These are phyloP conservation scores for Aspergillus niger DNA, from an alignment of 2,329 filamentous ascomycete species.

Conservation along the genomic window DNA sequence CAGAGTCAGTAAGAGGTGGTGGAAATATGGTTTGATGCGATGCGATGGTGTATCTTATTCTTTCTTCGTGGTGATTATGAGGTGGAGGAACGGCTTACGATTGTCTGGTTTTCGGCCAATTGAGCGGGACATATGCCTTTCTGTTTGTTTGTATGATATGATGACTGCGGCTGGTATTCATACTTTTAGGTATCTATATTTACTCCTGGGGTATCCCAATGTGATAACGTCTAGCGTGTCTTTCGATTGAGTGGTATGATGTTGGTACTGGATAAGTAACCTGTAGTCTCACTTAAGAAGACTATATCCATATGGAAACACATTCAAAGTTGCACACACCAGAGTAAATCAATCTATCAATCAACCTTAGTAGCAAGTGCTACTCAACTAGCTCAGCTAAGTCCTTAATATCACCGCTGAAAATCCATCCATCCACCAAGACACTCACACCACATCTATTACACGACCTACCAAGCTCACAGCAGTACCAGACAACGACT, in stretches of 20 bases:
- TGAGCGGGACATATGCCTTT: not conserved
- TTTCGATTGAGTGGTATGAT: not conserved
- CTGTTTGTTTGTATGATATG: not conserved
- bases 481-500: too few species aligned
- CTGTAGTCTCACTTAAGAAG: too few species aligned
- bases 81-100: not conserved
- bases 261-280: too few species aligned
- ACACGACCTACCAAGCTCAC: too few species aligned
- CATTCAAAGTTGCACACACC: not conserved
- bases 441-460: too few species aligned
- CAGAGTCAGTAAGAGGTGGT: constrained; percentile 8
- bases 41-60: not conserved
- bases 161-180: not conserved
- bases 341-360: too few species aligned
- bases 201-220: not conserved
- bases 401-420: too few species aligned
- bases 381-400: too few species aligned
- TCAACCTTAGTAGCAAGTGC: too few species aligned
- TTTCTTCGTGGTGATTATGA: not conserved
- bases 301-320: too few species aligned
- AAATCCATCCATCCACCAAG: too few species aligned
- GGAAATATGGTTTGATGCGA: not conserved
- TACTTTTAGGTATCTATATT: too few species aligned
- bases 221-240: not conserved
- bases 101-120: not conserved